A percentile compares a stretch with the other conserved stretches of the same genome.
These are phyloP conservation scores for Dictyostelium capitatum DNA, from an alignment of 78 protist genomes.

Conservation along the genomic window DNA sequence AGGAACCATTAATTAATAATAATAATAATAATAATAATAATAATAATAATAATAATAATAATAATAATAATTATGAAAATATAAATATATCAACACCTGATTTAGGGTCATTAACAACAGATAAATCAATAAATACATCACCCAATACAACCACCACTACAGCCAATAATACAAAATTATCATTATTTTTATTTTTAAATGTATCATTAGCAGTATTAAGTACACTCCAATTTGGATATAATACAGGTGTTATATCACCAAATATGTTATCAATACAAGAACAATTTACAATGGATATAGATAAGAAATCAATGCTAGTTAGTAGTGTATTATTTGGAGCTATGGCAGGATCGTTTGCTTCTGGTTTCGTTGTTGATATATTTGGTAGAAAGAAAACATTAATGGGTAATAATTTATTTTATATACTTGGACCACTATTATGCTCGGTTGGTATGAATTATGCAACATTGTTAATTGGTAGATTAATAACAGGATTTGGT, in stretches of 20 bases:
- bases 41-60: not conserved
- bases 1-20: not conserved
- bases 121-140: not conserved
- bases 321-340: slow-evolving; percentile 55
- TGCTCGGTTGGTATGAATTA: slow-evolving; percentile 4
- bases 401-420: slow-evolving; percentile 25
- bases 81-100: not conserved
- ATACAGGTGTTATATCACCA: slow-evolving; percentile 71
- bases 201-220: slow-evolving; percentile 31
- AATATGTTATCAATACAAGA: slow-evolving; percentile 38
- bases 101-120: not conserved
- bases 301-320: slow-evolving; percentile 30
- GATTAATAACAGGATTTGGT: slow-evolving; percentile 47
- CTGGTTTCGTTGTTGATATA: slow-evolving; percentile 38
- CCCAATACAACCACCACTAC: no score
- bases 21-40: not conserved
- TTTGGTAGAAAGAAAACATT: slow-evolving; percentile 58
- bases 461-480: slow-evolving; percentile 39
- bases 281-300: not conserved
- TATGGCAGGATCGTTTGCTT: slow-evolving; percentile 40
- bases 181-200: slow-evolving; percentile 16
- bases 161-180: not conserved
- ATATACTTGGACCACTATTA: slow-evolving; percentile 46
- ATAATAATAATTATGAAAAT: not conserved
- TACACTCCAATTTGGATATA: slow-evolving; percentile 72